Conservation (phyloP, 805 yeast species). For the Starmerella sirachaensis region DNA sequence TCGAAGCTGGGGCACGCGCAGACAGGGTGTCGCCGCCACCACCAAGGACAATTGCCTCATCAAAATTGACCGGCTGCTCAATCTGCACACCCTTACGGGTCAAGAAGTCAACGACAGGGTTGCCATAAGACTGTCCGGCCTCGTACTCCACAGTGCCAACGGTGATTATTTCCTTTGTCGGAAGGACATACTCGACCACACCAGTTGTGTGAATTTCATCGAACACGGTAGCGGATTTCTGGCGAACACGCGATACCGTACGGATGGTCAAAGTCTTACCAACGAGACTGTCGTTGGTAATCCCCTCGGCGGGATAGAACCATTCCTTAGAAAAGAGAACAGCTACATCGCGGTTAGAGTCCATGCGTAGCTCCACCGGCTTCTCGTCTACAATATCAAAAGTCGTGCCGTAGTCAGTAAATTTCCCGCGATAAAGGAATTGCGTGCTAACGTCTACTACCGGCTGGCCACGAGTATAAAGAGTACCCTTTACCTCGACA, state of each 20-base stretch:
- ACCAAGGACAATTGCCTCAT: constrained; percentile 70
- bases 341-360: constrained; percentile 78
- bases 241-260: constrained; percentile 71
- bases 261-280: constrained; percentile 79
- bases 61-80: constrained; percentile 87
- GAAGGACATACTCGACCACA: constrained; percentile 73
- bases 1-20: constrained; percentile 79
- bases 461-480: constrained; percentile 53
- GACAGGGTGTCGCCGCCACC: constrained; percentile 31
- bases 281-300: constrained; percentile 52
- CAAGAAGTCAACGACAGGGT: constrained; percentile 92
- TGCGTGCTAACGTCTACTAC: constrained; percentile 91
- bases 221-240: constrained; percentile 62
- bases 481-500: constrained; percentile 88
- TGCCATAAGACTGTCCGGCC: constrained; percentile 89
- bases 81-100: constrained; percentile 83
- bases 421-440: constrained; percentile 91
- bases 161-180: constrained; percentile 78
- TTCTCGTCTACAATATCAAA: constrained; percentile 80
- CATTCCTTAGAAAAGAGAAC: constrained; percentile 92
- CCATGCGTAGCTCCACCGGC: constrained; percentile 67
- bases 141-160: constrained; percentile 75
- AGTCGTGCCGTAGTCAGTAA: constrained; percentile 78
- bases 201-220: constrained; percentile 76
- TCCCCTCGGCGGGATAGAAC: constrained; percentile 62